Base-by-base conservation (phyloP, 768 basidiomycete species). In the Tylopilus rubrobrunneus region DNA sequence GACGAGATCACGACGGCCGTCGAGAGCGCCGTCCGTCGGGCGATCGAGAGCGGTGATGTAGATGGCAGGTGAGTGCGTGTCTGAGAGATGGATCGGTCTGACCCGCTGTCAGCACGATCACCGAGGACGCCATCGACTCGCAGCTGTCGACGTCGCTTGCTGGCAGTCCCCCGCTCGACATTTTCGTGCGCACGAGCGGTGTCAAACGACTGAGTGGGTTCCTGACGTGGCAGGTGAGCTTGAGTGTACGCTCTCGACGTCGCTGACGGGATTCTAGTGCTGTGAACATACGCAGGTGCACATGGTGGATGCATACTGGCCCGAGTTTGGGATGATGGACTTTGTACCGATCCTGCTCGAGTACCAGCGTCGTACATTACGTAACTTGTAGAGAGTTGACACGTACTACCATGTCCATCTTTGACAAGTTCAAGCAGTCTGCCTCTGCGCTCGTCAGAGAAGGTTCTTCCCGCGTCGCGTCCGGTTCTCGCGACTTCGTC, bases 1-100 rank as follows among this genome's bases (percentile, higher is more conserved):
- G 91, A 99, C 64, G 97, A 99, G 69, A 94, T 98, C 12, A 80
- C 89, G 3, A 81, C 83, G 0, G 90, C 96, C 0, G 80, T 98
- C 12, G 51, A 69, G 52, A 55, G 51, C 7, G 67, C 64, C 7
- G 66, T 76, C 43, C 62, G 65, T 36, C 52, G 73, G 7, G 70
- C 70, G 19, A 55, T 76, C n/a, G 63, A 71, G 49, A 49, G 61
- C 7, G 69, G 68, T 5, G 61, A 63, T 28, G 39, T 60, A n/a
- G 66, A 71, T 61, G 60, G 66, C 56, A 69, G 57, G 59, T 65
- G 49, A 37, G 60, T 40, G 7, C 17, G 7, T 17, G 14, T 37
- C 14, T 5, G n/a, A 41, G 40, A 12, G 21, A 7, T 23, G 19
- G 19, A 23, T 23, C 17, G 9, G 21, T 41, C 21, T 41, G 36